Conservation (phyloP, 495 filamentous ascomycete species). For the Aspergillus steynii region DNA sequence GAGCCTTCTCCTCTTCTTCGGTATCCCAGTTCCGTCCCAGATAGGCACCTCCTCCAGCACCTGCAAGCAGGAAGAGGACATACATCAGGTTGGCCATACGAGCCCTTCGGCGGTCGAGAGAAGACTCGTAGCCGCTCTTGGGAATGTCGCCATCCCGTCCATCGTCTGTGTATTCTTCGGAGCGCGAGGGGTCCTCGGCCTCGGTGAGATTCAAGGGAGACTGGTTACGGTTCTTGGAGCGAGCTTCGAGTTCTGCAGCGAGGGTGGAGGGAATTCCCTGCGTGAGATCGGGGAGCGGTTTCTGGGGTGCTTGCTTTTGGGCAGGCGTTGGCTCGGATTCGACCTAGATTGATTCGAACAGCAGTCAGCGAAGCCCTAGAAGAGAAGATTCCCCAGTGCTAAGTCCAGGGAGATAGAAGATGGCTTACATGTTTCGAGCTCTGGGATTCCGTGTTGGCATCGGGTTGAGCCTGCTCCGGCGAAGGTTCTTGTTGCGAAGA, state of each 20-base stretch:
- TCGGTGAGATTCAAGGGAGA: conserved; percentile 59
- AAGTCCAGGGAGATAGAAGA: conserved; percentile 30
- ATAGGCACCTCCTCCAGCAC: conserved; percentile 60
- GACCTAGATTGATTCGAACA: conserved; percentile 21
- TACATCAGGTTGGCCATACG: conserved; percentile 70
- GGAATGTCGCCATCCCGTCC: conserved; percentile 63
- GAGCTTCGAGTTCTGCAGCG: conserved; percentile 64
- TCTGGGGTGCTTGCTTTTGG: conserved; percentile 26
- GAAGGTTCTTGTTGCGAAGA: conserved; percentile 36
- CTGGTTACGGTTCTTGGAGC: conserved; percentile 43
- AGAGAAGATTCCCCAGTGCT: not conserved
- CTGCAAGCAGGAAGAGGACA: conserved; percentile 46
- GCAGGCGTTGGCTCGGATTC: conserved; percentile 31
- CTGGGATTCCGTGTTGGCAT: conserved; percentile 39
- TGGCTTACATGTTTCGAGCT: conserved; percentile 31
- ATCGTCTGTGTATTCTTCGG: conserved; percentile 47
- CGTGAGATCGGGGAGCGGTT: conserved; percentile 80
- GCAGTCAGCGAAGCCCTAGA: conserved; percentile 13
- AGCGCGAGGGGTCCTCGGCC: conserved; percentile 56
- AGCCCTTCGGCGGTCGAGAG: conserved; percentile 75
- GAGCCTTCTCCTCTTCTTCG: conserved; percentile 63
- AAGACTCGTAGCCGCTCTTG: conserved; percentile 86
- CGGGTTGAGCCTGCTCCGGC: conserved; percentile 45
- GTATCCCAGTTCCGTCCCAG: conserved; percentile 84
- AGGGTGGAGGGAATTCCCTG: conserved; percentile 90